Conservation (phyloP, 768 basidiomycete species). For the Cantharellus anzutake region DNA sequence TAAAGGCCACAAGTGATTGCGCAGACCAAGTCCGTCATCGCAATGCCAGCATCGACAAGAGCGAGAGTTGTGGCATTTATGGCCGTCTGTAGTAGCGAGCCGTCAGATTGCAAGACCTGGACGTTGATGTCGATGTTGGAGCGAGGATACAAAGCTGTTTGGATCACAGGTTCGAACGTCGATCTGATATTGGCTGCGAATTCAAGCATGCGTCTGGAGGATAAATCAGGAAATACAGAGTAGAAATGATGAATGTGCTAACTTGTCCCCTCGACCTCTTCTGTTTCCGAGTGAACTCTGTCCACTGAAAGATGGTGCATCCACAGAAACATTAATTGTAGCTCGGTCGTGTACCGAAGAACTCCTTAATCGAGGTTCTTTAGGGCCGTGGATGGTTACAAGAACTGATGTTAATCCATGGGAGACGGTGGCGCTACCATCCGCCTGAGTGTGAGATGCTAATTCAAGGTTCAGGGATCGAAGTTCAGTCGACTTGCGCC, state of each 20-base stretch:
- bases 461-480: constrained; percentile 67
- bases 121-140: constrained; percentile 89
- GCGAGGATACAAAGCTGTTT: constrained; percentile 78
- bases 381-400: constrained; percentile 79
- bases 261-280: constrained; percentile 76
- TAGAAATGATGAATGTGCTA: constrained; percentile 18
- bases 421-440: constrained; percentile 65
- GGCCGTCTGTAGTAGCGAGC: constrained; percentile 69
- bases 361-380: constrained; percentile 68
- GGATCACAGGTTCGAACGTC: constrained; percentile 91
- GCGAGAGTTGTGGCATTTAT: constrained; percentile 93
- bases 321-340: constrained; percentile 75
- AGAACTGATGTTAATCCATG: constrained; percentile 85
- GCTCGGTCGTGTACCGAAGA: constrained; percentile 77
- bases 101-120: constrained; percentile 87
- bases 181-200: constrained; percentile 73
- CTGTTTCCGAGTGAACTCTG: constrained; percentile 36
- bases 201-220: constrained; percentile 62
- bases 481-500: constrained; percentile 80
- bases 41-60: constrained; percentile 75
- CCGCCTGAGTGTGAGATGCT: constrained; percentile 45
- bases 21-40: constrained; percentile 78
- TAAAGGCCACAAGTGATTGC: constrained; percentile 80
- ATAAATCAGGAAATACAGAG: background rate
- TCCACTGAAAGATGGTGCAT: constrained; percentile 71